These are phyloP conservation scores for Fusarium abutilonis DNA, from an alignment of 2,329 filamentous ascomycete species.

Conservation along the genomic window DNA sequence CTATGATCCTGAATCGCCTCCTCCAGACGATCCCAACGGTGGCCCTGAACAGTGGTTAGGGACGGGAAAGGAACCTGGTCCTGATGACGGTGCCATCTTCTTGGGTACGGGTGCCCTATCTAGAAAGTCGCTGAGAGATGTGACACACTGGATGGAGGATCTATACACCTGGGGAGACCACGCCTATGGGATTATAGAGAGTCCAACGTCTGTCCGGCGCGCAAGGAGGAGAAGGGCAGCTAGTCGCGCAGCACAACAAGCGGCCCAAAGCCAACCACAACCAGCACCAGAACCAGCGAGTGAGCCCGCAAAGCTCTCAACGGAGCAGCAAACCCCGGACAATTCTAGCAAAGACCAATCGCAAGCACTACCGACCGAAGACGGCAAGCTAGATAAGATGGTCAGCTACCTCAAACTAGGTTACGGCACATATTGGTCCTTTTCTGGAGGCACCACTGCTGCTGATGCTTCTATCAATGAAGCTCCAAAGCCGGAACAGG, in stretches of 20 bases:
- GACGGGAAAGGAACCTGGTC: constrained; percentile 70
- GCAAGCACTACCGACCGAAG: constrained; percentile 31
- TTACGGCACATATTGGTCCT: constrained; percentile 73
- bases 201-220: constrained; percentile 73
- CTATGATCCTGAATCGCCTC: constrained; percentile 46
- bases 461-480: constrained; percentile 30
- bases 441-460: constrained; percentile 47
- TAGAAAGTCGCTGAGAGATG: constrained; percentile 72
- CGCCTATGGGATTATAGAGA: constrained; percentile 85
- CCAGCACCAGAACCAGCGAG: neutral
- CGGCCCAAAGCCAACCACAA: constrained; percentile 2
- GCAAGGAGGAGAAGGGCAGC: constrained; percentile 52
- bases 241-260: constrained; percentile 23
- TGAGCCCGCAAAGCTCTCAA: constrained; percentile 3
- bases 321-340: neutral
- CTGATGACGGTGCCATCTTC: constrained; percentile 87
- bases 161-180: constrained; percentile 85
- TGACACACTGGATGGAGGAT: constrained; percentile 89
- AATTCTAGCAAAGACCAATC: constrained; percentile 31
- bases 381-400: constrained; percentile 62
- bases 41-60: constrained; percentile 72
- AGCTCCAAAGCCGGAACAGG: constrained; percentile 19
- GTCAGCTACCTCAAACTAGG: constrained; percentile 73
- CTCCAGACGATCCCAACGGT: constrained; percentile 38
- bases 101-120: constrained; percentile 80